Base-by-base conservation (phyloP, 768 basidiomycete species). In the Collybia nuda region DNA sequence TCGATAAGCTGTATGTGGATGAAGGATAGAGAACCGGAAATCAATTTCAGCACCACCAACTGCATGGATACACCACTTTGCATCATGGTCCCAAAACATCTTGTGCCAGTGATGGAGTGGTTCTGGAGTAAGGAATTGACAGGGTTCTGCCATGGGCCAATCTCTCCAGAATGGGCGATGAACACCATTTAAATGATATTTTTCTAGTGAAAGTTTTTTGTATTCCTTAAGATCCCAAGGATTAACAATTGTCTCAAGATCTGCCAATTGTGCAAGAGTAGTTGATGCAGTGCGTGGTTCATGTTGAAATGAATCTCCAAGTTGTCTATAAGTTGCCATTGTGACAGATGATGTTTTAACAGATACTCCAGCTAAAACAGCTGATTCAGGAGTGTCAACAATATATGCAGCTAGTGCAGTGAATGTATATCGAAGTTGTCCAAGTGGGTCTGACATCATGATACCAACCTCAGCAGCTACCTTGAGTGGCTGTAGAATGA, bases 91-190 rank as follows among this genome's bases (percentile, higher is more conserved):
- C 54, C 61, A 74, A 36, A 65, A 75, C 17, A 46, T 28, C 47
- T 64, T 68, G 58, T 70, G 65, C 61, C 64, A 69, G 40, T 70
- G 65, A 47, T 76, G 74, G 0, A 77, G 59, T 7, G 68, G 59
- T 46, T 75, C 72, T 3, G 61, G 64, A 0, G 67, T 65, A 9
- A 75, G 50, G 47, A 73, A 72, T 6, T 28, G 42, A 9, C 60
- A 60, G 18, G 68, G 69, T 44, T 72, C 60, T 2, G 67, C 57
- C 2, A 70, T 53, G 1, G 54, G 38, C 66, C 67, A 76, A 48
- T 75, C 59, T 6, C 61, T 42, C 70, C 70, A 76, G 51, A 76
- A 73, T 4, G 66, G 72, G 1, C 55, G 24, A 56, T 68, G 63
- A 36, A 72, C 63, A 11, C 68, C 64, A 40, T 60, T 67, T 14